Base-by-base conservation (phyloP, 139 green algal species). In the Gonium pectorale region DNA sequence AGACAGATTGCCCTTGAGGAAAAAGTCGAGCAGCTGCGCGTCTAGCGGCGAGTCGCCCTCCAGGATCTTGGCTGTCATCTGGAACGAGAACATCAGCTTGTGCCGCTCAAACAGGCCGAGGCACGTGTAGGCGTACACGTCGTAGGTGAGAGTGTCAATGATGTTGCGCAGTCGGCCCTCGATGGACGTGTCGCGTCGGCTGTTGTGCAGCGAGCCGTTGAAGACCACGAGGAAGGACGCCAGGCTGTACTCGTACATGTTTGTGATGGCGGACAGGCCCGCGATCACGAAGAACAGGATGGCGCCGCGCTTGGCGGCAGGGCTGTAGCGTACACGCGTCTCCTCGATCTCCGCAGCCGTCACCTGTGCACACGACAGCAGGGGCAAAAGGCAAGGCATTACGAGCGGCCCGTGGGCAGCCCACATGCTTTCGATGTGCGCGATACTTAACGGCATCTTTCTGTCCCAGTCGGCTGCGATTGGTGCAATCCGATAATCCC, bases 261-360 rank as follows among this genome's bases (percentile, higher is more conserved):
- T 95, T 86, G 87, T 94, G 86, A 97, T 94, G 70, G 87, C 89
- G 38, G 87, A 87, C 29, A 97, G 90, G 13, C 72, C 88, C 24
- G 87, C 88, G 83, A 97, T 92, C 33, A 96, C 92, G 88, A 97
- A 97, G 92, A 96, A 97, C 31, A 97, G 88, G 78, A 97, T 92
- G 56, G 94, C 90, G 17, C 95, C 95, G 27, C 95, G 87, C 88
- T 94, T 91, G 40, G 95, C 95, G 22, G 93, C 94, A 26, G 94
- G 94, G 11, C 79, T 89, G 88, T 97, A 97, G 62, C 86, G 71
- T 41, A 89, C 70, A 26, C 94, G 90, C 49, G 93, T 92, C 49
- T 90, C 83, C 60, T 96, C 90, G 62, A 97, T 96, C 88, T 97
- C 91, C 9, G 81, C 68, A 0, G 92, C 91, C 1, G 94, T 95